Conservation (phyloP, 371 early-diverging fungal genomes). For the Mortierella sp. region DNA sequence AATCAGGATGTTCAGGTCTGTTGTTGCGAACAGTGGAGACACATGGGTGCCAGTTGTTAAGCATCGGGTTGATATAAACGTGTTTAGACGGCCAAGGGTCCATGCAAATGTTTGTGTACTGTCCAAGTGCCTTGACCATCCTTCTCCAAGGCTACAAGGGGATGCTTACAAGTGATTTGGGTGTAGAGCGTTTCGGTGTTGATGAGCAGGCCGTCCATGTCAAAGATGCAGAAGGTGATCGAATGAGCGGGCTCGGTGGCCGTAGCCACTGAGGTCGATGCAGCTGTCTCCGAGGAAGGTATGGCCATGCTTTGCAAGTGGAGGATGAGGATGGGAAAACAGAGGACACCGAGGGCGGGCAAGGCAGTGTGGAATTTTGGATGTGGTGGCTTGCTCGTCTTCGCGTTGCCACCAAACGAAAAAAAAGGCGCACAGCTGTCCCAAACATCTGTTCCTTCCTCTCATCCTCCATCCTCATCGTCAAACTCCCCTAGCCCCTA, state of each 20-base stretch:
- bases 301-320: conserved; percentile 12
- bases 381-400: background rate
- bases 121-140: too few species aligned
- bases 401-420: background rate
- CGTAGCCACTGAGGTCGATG: background rate
- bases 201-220: conserved; percentile 84
- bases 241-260: conserved; percentile 29
- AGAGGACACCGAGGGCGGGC: too few species aligned
- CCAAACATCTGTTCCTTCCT: too few species aligned
- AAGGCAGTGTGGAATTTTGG: background rate
- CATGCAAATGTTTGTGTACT: too few species aligned
- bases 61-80: too few species aligned
- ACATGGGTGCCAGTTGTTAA: too few species aligned
- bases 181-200: conserved; percentile 94
- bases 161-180: conserved; percentile 74
- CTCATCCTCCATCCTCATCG: too few species aligned
- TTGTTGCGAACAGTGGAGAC: too few species aligned
- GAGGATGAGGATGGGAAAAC: background rate
- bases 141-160: background rate
- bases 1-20: too few species aligned
- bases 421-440: too few species aligned
- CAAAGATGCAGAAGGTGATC: conserved; percentile 86
- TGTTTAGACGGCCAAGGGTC: too few species aligned
- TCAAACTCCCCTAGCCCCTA: background rate
- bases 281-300: conserved; percentile 16